Base-by-base conservation (phyloP, 1,139 yeast species). In the Yamadazyma buinensis region DNA sequence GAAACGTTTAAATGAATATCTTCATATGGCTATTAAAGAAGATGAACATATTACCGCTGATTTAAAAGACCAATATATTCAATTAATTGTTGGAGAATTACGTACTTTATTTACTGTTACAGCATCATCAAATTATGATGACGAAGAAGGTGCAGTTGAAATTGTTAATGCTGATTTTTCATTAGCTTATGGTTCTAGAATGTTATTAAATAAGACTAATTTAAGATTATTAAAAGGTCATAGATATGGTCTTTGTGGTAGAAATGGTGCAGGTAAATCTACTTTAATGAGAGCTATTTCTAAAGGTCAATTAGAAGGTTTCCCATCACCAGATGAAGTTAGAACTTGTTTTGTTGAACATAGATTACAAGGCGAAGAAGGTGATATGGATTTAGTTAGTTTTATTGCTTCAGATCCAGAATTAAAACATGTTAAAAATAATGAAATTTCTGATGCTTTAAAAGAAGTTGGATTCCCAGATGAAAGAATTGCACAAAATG, bases 221-320 rank as follows among this genome's bases (percentile, higher is more conserved):
- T 68, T 92, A 56, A 77, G 95, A 54, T 74, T 92, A 41, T 71
- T 85, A 52, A 88, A 90, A 67, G 98, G 98, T 49, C 97, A 86
- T 63, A 79, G 98, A 61, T 92, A 92, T 56, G 98, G 98, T 68
- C 76, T 92, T 44, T 88, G 97, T 72, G 98, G 98, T 54, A 79
- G 97, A 65, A 92, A 92, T 60, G 98, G 98, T 75, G 97, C 97
- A 40, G 98, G 98, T 69, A 92, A 92, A 63, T 87, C 97, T 13
- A 92, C 98, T 14, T 72, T 92, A 54, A 90, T 92, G 97, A 78
- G 98, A 63, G 85, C 98, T 25, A 92, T 92, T 53, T 87, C 96
- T 37, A 87, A 87, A 56, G 98, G 97, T 39, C 96, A 92, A 67
- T 76, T 92, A 46, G 98, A 92, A 65, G 98, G 98, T 5, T 92